phyloP scores from a whole-genome alignment of 768 basidiomycete genomes.

The Candolleomyces eurysporus region DNA sequence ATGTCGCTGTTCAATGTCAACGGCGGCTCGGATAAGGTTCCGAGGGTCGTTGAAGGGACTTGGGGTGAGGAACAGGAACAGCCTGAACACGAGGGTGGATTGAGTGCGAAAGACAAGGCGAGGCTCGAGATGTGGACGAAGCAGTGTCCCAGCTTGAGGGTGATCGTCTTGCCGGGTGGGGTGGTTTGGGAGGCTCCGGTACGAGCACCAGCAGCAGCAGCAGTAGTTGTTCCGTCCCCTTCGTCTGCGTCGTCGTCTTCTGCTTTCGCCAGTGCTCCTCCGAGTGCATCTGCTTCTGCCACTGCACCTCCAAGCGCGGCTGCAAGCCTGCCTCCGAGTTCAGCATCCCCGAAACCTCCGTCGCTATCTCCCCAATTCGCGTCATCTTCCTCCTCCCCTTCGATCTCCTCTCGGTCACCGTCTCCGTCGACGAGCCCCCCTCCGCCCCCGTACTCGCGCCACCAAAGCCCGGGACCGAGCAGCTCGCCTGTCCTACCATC shows the following conservation, averaged over 20 bases:
- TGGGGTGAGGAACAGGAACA: neutral
- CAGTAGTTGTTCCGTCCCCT: neutral
- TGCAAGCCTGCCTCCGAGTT: slow-evolving; percentile 3
- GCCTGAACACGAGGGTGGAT: neutral
- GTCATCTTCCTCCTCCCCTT: neutral
- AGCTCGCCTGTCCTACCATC: too few relatives aligned
- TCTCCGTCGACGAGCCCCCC: neutral
- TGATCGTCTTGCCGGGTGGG: slow-evolving; percentile 9
- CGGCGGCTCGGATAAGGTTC: too few relatives aligned
- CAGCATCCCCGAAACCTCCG: neutral
- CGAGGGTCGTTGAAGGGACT: too few relatives aligned
- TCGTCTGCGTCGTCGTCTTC: neutral
- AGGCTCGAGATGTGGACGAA: slow-evolving; percentile 14
- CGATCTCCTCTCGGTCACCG: neutral
- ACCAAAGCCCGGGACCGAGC: too few relatives aligned
- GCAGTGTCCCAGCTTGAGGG: slow-evolving; percentile 7
- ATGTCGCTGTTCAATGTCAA: too few relatives aligned
- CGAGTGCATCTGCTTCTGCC: neutral
- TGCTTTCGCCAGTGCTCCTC: neutral
- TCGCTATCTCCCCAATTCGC: neutral
- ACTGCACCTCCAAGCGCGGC: neutral
- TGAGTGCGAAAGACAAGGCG: slow-evolving; percentile 5
- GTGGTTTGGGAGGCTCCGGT: neutral
- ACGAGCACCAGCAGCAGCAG: neutral
- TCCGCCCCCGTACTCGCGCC: neutral